Conservation (phyloP, 2,329 filamentous ascomycete species). For the Blastomyces parvus region DNA sequence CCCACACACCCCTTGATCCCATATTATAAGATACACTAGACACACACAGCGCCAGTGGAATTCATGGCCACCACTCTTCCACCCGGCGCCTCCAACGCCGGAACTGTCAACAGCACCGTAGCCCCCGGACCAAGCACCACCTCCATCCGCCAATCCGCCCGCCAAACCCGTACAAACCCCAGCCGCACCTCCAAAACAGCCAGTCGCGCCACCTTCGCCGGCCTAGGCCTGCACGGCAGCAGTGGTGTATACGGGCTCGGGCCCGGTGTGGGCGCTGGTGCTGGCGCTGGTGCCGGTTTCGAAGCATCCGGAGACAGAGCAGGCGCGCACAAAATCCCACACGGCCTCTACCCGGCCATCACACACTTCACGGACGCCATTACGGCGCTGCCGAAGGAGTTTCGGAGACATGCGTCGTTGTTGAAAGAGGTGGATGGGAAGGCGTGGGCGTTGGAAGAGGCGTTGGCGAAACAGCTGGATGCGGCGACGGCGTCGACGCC, state of each 20-base stretch:
- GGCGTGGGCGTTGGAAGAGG: slow-evolving; percentile 76
- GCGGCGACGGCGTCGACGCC: slow-evolving; percentile 28
- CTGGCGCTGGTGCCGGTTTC: slow-evolving; percentile 4
- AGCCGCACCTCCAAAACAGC: slow-evolving; percentile 40
- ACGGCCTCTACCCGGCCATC: slow-evolving; percentile 55
- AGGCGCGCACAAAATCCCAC: slow-evolving; percentile 21
- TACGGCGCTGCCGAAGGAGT: slow-evolving; percentile 83
- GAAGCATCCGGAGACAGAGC: slow-evolving; percentile 4
- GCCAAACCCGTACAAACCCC: slow-evolving; percentile 42
- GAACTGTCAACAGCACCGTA: slow-evolving; percentile 7
- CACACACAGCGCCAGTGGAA: background rate
- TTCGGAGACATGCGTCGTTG: slow-evolving; percentile 89
- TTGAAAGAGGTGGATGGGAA: slow-evolving; percentile 98
- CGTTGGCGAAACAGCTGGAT: slow-evolving; percentile 63
- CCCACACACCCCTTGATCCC: background rate
- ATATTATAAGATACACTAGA: background rate
- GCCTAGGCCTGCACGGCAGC: background rate
- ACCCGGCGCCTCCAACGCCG: background rate
- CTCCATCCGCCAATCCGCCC: slow-evolving; percentile 30
- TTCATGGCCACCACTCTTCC: background rate
- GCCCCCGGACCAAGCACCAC: slow-evolving; percentile 21
- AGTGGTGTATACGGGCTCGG: slow-evolving; percentile 1
- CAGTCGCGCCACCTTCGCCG: slow-evolving; percentile 32
- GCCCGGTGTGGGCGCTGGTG: background rate
- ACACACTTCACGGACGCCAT: slow-evolving; percentile 83